Percentiles rank a stretch among this genome's conserved stretches.
Conservation (phyloP, 2,329 filamentous ascomycete genomes). For the Diaporthe amygdali region DNA sequence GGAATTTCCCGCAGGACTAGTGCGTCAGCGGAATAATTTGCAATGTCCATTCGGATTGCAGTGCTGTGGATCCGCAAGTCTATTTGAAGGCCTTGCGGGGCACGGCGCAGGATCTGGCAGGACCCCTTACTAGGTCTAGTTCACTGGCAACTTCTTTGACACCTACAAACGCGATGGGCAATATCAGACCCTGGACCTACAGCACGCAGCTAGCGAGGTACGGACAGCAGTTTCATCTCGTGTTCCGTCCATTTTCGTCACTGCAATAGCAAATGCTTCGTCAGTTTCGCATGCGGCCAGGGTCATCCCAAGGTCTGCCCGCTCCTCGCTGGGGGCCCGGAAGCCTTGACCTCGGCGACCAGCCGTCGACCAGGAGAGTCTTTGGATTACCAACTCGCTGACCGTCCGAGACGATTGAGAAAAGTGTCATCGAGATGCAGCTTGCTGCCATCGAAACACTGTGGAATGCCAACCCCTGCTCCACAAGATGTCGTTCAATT, state of each 20-base stretch:
- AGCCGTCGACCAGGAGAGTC: background rate
- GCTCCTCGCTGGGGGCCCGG: conserved; percentile 5
- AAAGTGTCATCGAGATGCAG: background rate
- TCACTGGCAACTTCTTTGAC: background rate
- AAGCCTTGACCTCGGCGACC: conserved; percentile 1
- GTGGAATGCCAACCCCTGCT: conserved; percentile 17
- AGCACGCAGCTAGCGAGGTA: conserved; percentile 22
- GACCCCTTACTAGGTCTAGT: background rate
- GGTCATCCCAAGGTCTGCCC: conserved; percentile 29
- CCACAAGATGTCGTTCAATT: conserved; percentile 24
- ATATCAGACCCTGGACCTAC: conserved; percentile 1
- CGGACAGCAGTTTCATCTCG: conserved; percentile 38
- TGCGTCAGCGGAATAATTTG: background rate
- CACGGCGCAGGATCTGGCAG: background rate
- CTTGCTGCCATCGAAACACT: background rate
- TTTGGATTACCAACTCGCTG: background rate
- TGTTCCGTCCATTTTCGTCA: conserved; percentile 29
- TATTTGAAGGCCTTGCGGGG: conserved; percentile 9
- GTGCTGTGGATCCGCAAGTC: conserved; percentile 11
- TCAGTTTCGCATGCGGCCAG: conserved; percentile 37
- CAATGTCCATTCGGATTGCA: background rate
- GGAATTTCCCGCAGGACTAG: conserved; percentile 5
- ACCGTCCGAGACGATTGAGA: background rate
- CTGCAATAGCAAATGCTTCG: conserved; percentile 29
- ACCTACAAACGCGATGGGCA: background rate